A percentile compares a stretch with the other conserved stretches of the same genome.
Conservation (phyloP, 1,139 yeast genomes). For the Arxiozyma telluris region DNA sequence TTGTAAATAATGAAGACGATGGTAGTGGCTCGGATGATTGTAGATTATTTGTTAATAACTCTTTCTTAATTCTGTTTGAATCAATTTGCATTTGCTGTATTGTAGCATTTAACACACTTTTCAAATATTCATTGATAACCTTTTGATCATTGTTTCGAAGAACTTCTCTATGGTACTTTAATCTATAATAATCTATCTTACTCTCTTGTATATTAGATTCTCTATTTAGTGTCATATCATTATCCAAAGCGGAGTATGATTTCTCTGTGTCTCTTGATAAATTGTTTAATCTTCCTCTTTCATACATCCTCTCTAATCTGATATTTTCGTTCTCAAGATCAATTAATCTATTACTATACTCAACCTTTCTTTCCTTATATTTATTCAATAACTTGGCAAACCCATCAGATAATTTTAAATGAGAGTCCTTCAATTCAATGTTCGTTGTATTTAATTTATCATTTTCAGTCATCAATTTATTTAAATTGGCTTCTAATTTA, state of each 20-base stretch:
- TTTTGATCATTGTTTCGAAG: slow-evolving; percentile 26
- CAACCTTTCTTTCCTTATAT: slow-evolving; percentile 19
- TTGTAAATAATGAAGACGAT: background rate
- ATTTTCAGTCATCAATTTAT: background rate
- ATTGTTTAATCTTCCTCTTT: slow-evolving; percentile 8
- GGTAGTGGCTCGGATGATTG: background rate
- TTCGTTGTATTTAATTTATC: background rate
- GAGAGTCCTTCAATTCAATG: slow-evolving; percentile 1
- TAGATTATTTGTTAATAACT: slow-evolving; percentile 7
- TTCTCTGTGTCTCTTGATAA: background rate
- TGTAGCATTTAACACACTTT: slow-evolving; percentile 27
- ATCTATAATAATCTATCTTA: slow-evolving; percentile 25
- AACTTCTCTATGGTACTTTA: slow-evolving; percentile 27
- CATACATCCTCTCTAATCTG: slow-evolving; percentile 14
- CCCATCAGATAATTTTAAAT: slow-evolving; percentile 2
- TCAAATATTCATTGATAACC: slow-evolving; percentile 27
- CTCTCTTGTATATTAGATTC: slow-evolving; percentile 8
- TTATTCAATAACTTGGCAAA: slow-evolving; percentile 2
- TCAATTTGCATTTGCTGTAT: slow-evolving; percentile 26
- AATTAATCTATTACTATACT: slow-evolving; percentile 19
- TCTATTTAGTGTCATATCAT: background rate
- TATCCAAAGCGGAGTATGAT: background rate
- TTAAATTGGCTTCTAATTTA: background rate
- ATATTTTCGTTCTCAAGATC: slow-evolving; percentile 22
- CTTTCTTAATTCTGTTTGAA: slow-evolving; percentile 22